Conservation (phyloP, 768 basidiomycete species). For the Phaffia tasmanica region DNA sequence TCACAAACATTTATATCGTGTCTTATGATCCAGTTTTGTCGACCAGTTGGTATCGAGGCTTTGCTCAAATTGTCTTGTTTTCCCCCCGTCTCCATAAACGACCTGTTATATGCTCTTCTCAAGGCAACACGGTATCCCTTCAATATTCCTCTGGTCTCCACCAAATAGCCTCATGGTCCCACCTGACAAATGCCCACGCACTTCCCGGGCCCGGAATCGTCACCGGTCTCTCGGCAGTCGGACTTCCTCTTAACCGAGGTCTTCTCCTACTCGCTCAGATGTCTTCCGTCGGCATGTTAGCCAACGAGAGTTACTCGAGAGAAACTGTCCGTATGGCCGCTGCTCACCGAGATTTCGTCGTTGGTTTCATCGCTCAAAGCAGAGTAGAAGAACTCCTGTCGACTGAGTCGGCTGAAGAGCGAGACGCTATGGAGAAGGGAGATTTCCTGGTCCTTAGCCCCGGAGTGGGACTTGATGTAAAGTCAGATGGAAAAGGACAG, state of each 20-base stretch:
- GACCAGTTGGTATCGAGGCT: not conserved
- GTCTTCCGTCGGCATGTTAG: conserved; percentile 79
- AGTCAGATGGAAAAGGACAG: conserved; percentile 81
- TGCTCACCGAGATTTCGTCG: conserved; percentile 59
- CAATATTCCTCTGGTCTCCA: conserved; percentile 90
- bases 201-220: conserved; percentile 93
- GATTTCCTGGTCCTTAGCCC: conserved; percentile 89
- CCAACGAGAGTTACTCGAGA: conserved; percentile 69
- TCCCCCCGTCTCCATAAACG: not conserved
- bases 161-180: conserved; percentile 88
- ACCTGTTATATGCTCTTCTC: not conserved
- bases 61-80: conserved; percentile 4
- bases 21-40: not conserved
- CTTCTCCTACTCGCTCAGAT: conserved; percentile 90
- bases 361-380: conserved; percentile 88
- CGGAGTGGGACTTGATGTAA: conserved; percentile 70
- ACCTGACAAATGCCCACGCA: conserved; percentile 92
- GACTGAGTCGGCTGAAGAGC: not conserved
- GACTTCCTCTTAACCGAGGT: conserved; percentile 70
- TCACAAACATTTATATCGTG: conserved; percentile 9
- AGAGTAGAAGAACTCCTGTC: conserved; percentile 51
- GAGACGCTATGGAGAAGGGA: conserved; percentile 43
- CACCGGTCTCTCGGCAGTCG: conserved; percentile 75
- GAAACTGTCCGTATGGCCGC: conserved; percentile 81
- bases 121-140: conserved; percentile 89